Evolutionary conservation across 2,329 filamentous ascomycete species (phyloP), one percentile per base, ranked within the genome.

Genomic region (Nectriaceae sp.): DNA sequence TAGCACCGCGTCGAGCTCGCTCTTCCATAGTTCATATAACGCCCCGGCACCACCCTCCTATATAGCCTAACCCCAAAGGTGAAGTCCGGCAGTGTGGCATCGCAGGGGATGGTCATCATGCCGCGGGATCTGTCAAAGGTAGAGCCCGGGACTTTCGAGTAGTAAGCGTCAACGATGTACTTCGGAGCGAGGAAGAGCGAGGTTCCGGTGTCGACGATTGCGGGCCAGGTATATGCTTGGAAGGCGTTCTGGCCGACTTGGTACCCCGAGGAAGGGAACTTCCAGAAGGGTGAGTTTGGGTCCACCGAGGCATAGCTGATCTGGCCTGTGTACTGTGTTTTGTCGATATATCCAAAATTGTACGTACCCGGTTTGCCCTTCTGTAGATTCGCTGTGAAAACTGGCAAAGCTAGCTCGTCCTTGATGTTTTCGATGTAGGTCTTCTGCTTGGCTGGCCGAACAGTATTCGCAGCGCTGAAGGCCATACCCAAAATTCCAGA

Each of bases 121-220:
- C 81, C 84, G 38, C 74, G 49, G 2, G 59, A 55, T 15, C 52
- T 21, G 60, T 75, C 70, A 55, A 80, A 62, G 39, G 69, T 55
- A 1, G 85, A 74, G 3, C 80, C 77, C 6, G 60, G 46, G 50
- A 89, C 76, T 52, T 80, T 63, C 31, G 64, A 63, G 72, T 87
- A 89, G 75, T 88, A 89, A 36, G 72, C 75, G 1, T 67, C 57
- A 54, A 82, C 77, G 50, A 85, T 72, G 24, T 63, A 56, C 46
- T 75, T 64, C 21, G 82, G 80, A 16, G 85, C 67, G 54, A 87
- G 75, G 46, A 88, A 68, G 22, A 89, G 80, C 1, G 84, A 85
- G 47, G 86, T 89, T 45, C 86, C 87, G 2, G 86, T 89, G 70
- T 89, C 86, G 60, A 83, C 82, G 65, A 89, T 88, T 56, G 75